These are phyloP conservation scores for Ustilago xerochloae DNA, from an alignment of 1,284 basidiomycete species.

Conservation along the genomic window DNA sequence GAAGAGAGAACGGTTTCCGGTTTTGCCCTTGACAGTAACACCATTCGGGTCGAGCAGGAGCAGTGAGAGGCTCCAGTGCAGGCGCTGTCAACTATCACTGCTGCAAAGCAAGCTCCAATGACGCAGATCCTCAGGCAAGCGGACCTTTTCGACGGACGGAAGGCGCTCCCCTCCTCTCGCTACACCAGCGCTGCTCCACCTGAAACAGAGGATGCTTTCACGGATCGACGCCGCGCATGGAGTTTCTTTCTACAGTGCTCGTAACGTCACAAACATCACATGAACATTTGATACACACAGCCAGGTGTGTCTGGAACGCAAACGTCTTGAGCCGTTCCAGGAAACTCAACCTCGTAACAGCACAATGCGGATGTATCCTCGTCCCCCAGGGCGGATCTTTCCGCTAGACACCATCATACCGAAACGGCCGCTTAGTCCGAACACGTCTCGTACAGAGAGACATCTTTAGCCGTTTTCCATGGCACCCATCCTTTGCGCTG, in stretches of 20 bases:
- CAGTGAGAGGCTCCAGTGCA: neutral
- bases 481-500: too few relatives aligned
- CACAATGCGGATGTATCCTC: neutral
- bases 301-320: too few relatives aligned
- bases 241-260: neutral
- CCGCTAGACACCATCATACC: neutral
- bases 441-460: neutral
- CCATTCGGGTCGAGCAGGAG: constrained; percentile 25
- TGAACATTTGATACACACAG: too few relatives aligned
- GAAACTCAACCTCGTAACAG: neutral
- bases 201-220: constrained; percentile 22
- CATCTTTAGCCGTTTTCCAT: neutral
- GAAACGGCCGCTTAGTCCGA: constrained; percentile 6
- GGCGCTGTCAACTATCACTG: neutral
- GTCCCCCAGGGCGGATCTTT: neutral
- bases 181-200: neutral
- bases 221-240: constrained; percentile 31
- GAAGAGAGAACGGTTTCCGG: constrained; percentile 16
- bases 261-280: neutral
- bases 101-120: neutral
- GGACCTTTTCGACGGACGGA: neutral
- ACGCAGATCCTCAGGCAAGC: neutral
- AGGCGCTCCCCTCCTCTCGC: neutral
- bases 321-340: neutral
- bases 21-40: constrained; percentile 25